Evolutionary conservation across 1,139 yeast genomes (phyloP), one percentile per base, ranked within the genome.

Genomic region (Saccharomyces pastorianus): DNA sequence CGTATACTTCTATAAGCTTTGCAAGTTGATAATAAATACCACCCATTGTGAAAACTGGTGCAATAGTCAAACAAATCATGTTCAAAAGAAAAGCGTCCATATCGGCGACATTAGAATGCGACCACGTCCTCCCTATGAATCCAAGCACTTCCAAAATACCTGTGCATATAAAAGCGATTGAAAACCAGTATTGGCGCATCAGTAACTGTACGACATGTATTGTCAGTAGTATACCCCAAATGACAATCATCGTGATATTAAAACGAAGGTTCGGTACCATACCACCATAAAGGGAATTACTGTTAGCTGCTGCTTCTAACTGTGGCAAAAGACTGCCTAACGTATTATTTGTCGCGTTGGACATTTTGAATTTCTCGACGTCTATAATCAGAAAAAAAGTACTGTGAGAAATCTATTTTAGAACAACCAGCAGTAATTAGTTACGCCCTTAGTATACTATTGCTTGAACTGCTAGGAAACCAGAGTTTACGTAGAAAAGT

Each of bases 21-120:
- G 90, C 95, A 63, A 89, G 76, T 52, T 85, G 72, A 64, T 81
- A 87, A 71, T 90, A 90, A 7, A 90, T 76, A 4, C 96, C 96
- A 3, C 87, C 97, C 90, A 88, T 87, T 53, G 88, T 76, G 68
- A 91, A 89, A 6, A 93, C 93, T 0, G 97, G 97, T 0, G 90
- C 93, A 52, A 90, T 73, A 0, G 96, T 88, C 58, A 89, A 73
- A 56, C 85, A 74, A 52, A 84, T 79, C 59, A 83, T 80, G 69
- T 90, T 96, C 58, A 83, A 70, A 53, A 88, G 69, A 66, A 76
- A 90, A 50, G 73, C 73, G 56, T 77, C 68, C 52, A 72, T 59
- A 50, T 71, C 67, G n/a, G 57, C 47, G 3, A 72, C 67, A 58
- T 79, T 70, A 57, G 73, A 72, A 51, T 74, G 69, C 4, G 78